Evolutionary conservation across 805 yeast species (phyloP), one percentile per base, ranked within the genome.

Genomic region (Pichia rugopelliculosa): DNA sequence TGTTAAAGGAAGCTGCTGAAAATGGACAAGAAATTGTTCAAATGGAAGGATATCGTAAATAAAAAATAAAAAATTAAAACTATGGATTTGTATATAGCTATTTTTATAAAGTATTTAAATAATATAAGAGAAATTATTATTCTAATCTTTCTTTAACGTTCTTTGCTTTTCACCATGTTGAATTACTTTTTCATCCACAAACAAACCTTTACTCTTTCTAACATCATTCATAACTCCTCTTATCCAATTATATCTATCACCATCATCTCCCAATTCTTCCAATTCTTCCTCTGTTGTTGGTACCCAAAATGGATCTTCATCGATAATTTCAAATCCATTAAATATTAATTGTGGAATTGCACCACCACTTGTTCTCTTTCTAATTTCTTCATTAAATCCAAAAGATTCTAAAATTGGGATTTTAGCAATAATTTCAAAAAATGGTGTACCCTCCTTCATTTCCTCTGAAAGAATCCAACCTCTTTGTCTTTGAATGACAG

Each of bases 381-480:
- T 73, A 39, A 93, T 87, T 55, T 95, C 98, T 59, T 91, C 98
- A 46, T 96, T 81, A 58, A 93, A 88, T 1, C 99, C 99, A 70
- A 93, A 90, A 1, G 97, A 96, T 62, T 91, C 97, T 9, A 87
- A 84, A 22, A 93, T 97, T 0, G 99, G 99, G 22, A 93, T 72
- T 46, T 79, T 70, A 0, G 98, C 96, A 18, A 75, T 80, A 48
- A 93, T 79, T 25, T 86, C 86, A 72, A 93, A 93, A 58, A 91
- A 89, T 20, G 98, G 96, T 0, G 99, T 93, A 10, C 99, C 99
- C 62, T 93, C 99, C 60, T 93, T 90, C 87, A 93, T 81, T 62
- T 93, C 99, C 65, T 93, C 99, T 4, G 89, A 78, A 2, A 84
- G 75, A 47, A 93, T 86, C 44, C 77, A 69, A 25, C 99, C 99